These are phyloP conservation scores for Coelastrella sp. DNA, from an alignment of 139 green algal species.

Conservation along the genomic window DNA sequence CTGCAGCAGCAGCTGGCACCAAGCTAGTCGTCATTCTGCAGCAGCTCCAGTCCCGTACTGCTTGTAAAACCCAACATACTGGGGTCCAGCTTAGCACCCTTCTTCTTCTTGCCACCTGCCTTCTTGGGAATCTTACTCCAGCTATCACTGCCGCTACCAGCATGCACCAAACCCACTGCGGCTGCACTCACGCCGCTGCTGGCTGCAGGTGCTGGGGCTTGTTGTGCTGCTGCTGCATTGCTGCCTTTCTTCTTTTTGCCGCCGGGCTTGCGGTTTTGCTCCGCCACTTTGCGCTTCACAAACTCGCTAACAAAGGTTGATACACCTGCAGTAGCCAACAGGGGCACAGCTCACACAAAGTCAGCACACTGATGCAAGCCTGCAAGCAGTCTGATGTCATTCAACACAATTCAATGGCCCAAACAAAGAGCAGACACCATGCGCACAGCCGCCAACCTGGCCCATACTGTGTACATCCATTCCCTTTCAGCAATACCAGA, in stretches of 20 bases:
- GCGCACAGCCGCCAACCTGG: too few species aligned
- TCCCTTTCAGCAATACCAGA: too few species aligned
- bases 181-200: constrained; percentile 7
- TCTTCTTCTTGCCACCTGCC: constrained; percentile 47
- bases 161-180: constrained; percentile 19
- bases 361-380: too few species aligned
- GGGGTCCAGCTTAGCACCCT: constrained; percentile 31
- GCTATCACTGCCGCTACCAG: background rate
- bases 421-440: too few species aligned
- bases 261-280: constrained; percentile 54
- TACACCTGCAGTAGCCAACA: constrained; percentile 52
- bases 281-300: constrained; percentile 76
- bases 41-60: constrained; percentile 7
- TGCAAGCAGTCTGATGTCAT: too few species aligned
- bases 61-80: constrained; percentile 24
- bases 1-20: too few species aligned
- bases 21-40: constrained; percentile 22
- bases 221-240: background rate
- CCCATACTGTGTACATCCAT: too few species aligned
- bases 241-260: constrained; percentile 53
- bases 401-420: too few species aligned
- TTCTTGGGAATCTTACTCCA: constrained; percentile 54
- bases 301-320: constrained; percentile 88
- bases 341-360: too few species aligned
- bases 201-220: background rate